phyloP scores from a whole-genome alignment of 495 filamentous ascomycete species.

The Thozetella sp. region DNA sequence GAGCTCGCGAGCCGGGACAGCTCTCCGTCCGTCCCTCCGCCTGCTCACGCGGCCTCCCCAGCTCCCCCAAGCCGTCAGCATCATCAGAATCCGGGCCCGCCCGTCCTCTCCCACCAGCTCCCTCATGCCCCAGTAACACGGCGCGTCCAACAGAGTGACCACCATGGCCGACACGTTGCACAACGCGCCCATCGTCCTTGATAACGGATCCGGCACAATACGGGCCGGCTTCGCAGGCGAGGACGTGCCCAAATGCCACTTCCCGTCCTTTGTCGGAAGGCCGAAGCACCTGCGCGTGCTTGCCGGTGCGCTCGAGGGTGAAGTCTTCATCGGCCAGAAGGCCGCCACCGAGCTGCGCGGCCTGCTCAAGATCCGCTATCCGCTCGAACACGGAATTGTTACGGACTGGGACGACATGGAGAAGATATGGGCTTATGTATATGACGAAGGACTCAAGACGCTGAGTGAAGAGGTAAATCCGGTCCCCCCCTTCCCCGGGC shows the following conservation, averaged over 20 bases:
- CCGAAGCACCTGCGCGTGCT: conserved; percentile 97
- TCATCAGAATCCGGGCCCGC: too few species aligned
- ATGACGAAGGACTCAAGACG: conserved; percentile 77
- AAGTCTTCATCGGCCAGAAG: conserved; percentile 93
- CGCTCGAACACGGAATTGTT: conserved; percentile 96
- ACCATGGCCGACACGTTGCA: conserved; percentile 82
- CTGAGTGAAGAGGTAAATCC: conserved; percentile 85
- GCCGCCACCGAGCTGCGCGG: conserved; percentile 89
- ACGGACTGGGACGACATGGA: conserved; percentile 99
- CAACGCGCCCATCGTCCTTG: conserved; percentile 97
- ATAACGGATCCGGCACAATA: conserved; percentile 98
- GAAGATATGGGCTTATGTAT: conserved; percentile 87
- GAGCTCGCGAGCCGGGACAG: not conserved
- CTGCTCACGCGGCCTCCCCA: not conserved
- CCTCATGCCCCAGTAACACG: conserved; percentile 4
- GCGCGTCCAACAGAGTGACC: not conserved
- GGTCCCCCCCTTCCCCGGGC: not conserved
- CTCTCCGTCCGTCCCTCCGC: not conserved
- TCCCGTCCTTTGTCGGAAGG: conserved; percentile 96
- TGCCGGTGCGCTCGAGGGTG: conserved; percentile 93
- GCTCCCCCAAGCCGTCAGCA: too few species aligned
- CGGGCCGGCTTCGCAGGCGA: conserved; percentile 96
- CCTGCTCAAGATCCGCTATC: conserved; percentile 92
- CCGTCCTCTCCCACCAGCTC: too few species aligned
- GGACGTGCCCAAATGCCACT: conserved; percentile 92